A percentile compares a stretch with the other conserved stretches of the same genome.
Conservation (phyloP, 768 basidiomycete genomes). For the Favolaschia claudopus region DNA sequence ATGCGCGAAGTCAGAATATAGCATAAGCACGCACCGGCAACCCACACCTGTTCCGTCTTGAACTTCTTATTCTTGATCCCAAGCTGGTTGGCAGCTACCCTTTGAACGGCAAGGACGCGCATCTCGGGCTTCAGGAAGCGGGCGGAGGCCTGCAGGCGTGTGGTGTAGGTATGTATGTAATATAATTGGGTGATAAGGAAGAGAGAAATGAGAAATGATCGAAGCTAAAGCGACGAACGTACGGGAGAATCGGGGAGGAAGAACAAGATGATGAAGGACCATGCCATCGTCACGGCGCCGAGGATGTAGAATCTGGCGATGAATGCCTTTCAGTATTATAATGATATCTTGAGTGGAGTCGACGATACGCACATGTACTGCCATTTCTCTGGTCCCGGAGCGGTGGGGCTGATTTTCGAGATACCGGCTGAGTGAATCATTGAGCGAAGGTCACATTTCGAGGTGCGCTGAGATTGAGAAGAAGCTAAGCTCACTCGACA, state of each 20-base stretch:
- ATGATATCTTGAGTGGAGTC: background rate
- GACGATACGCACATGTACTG: constrained; percentile 28
- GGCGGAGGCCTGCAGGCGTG: constrained; percentile 23
- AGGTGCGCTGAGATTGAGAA: background rate
- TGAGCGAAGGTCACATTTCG: background rate
- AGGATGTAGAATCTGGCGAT: constrained; percentile 26
- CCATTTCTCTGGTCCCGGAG: constrained; percentile 21
- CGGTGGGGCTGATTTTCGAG: constrained; percentile 18
- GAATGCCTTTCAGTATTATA: background rate
- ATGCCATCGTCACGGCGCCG: constrained; percentile 22
- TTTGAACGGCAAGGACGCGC: constrained; percentile 28
- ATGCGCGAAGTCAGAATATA: background rate
- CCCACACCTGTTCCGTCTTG: constrained; percentile 25
- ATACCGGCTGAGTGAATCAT: constrained; percentile 31
- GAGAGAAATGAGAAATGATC: no score
- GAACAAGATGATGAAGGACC: constrained; percentile 25
- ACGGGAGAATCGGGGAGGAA: constrained; percentile 29
- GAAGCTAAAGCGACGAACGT: no score
- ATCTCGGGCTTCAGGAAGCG: constrained; percentile 19
- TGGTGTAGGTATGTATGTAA: background rate
- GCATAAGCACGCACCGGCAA: constrained; percentile 8
- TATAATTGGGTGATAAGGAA: background rate
- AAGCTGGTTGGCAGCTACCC: constrained; percentile 32
- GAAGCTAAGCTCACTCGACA: constrained; percentile 10
- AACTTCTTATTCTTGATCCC: constrained; percentile 35